Percentiles rank a stretch among this genome's conserved stretches.
phyloP scores from a whole-genome alignment of 495 filamentous ascomycete species.

The Talaromyces liani region DNA sequence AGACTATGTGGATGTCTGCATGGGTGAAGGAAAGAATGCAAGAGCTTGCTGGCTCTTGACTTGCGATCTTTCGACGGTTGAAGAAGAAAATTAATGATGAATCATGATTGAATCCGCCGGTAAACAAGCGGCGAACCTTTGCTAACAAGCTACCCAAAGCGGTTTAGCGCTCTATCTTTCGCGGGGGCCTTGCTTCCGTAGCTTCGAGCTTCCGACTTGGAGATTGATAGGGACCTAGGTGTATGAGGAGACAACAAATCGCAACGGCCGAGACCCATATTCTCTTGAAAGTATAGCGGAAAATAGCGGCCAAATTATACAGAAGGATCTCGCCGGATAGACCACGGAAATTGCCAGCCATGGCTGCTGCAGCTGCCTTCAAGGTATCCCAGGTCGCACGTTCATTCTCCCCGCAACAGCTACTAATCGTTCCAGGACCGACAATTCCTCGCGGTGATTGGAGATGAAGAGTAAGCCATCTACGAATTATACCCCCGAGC shows the following conservation, averaged over 20 bases:
- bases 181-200: neutral
- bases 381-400: conserved; percentile 24
- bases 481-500: neutral
- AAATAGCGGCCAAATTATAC: neutral
- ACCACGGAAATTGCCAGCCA: conserved; percentile 1
- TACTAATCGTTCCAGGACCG: conserved; percentile 52
- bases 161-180: neutral
- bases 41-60: conserved; percentile 3
- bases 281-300: neutral
- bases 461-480: conserved; percentile 72
- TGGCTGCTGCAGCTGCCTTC: conserved; percentile 32
- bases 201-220: neutral
- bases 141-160: conserved; percentile 1
- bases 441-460: conserved; percentile 95
- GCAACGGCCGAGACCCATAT: neutral
- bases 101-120: neutral
- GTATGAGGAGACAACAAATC: neutral
- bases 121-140: conserved; percentile 2
- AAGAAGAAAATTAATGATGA: neutral
- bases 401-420: conserved; percentile 3
- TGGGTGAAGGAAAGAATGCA: conserved; percentile 7
- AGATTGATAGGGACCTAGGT: neutral
- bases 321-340: neutral
- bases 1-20: neutral
- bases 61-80: neutral